Evolutionary conservation across 1,139 yeast genomes (phyloP).

Genomic region (Blastobotrys persicus): DNA sequence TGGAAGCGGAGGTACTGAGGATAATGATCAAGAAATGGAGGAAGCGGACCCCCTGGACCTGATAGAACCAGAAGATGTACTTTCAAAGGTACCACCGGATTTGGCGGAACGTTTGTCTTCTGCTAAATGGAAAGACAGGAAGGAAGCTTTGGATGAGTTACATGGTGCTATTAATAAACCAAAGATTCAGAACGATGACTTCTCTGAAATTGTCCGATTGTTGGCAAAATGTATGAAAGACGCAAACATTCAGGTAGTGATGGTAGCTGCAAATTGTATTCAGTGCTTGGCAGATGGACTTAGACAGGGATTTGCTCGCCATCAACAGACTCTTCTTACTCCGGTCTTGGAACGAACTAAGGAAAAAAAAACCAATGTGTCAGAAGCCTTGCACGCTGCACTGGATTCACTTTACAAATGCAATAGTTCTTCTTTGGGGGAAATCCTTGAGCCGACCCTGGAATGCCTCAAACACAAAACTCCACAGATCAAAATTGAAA

Average conservation of each 20-base stretch:
- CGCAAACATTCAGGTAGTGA: slow-evolving; percentile 86
- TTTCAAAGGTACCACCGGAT: slow-evolving; percentile 63
- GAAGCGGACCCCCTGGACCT: slow-evolving; percentile 54
- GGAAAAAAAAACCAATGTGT: slow-evolving; percentile 79
- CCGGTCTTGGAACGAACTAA: slow-evolving; percentile 80
- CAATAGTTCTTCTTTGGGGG: slow-evolving; percentile 40
- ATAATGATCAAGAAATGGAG: slow-evolving; percentile 32
- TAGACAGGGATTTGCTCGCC: slow-evolving; percentile 52
- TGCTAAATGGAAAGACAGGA: slow-evolving; percentile 87
- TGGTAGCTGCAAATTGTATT: slow-evolving; percentile 70
- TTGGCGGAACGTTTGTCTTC: slow-evolving; percentile 56
- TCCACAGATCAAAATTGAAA: slow-evolving; percentile 76
- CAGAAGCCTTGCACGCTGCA: slow-evolving; percentile 64
- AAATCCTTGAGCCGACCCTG: slow-evolving; percentile 60
- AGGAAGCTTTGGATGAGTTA: slow-evolving; percentile 76
- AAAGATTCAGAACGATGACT: slow-evolving; percentile 62
- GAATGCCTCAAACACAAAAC: slow-evolving; percentile 69
- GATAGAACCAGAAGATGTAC: slow-evolving; percentile 57
- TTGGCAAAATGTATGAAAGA: slow-evolving; percentile 80
- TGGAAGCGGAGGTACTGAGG: slow-evolving; percentile 24
- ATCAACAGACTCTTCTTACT: slow-evolving; percentile 52
- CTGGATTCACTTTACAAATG: slow-evolving; percentile 60
- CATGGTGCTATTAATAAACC: slow-evolving; percentile 49
- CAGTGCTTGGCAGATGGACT: slow-evolving; percentile 67
- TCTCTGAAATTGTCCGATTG: slow-evolving; percentile 54